Evolutionary conservation across 352 stramenopile genomes (phyloP).

Genomic region (Phytophthora pseudosyringae): DNA sequence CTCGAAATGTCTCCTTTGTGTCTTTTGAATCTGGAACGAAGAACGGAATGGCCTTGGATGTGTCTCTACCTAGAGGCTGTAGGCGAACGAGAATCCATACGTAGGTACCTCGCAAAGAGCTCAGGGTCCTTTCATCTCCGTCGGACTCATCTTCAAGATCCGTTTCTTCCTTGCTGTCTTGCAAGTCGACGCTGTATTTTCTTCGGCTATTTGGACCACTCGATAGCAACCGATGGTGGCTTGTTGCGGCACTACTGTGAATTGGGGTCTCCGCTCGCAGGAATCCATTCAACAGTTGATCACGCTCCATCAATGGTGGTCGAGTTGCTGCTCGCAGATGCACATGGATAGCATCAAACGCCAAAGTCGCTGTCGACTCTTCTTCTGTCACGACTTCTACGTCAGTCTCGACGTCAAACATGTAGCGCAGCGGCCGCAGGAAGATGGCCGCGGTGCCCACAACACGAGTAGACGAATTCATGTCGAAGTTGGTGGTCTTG

Average conservation of each 20-base stretch:
- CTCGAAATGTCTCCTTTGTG: constrained; percentile 22
- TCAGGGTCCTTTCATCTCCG: constrained; percentile 18
- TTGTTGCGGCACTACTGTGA: constrained; percentile 6
- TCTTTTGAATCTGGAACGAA: background rate
- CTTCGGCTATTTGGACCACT: background rate
- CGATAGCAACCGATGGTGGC: background rate
- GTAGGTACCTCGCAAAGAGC: constrained; percentile 40
- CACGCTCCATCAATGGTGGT: constrained; percentile 41
- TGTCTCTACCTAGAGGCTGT: constrained; percentile 30
- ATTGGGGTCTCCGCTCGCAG: constrained; percentile 37
- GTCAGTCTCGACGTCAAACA: constrained; percentile 66
- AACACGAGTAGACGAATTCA: constrained; percentile 22
- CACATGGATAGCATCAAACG: constrained; percentile 43
- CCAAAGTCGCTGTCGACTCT: constrained; percentile 6
- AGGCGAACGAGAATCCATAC: constrained; percentile 59
- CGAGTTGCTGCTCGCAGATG: constrained; percentile 40
- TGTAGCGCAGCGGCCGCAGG: constrained; percentile 58
- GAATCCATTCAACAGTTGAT: constrained; percentile 43
- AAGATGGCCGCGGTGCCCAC: constrained; percentile 52
- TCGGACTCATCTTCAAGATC: constrained; percentile 2
- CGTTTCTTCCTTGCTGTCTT: constrained; percentile 20
- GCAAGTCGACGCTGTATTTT: constrained; percentile 9
- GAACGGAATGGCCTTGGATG: constrained; percentile 1
- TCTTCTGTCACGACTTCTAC: constrained; percentile 36
- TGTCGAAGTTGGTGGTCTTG: background rate